Percentiles rank a stretch among this genome's conserved stretches.
phyloP scores from a whole-genome alignment of 2,329 filamentous ascomycete species.

The Drechslera avenae region DNA sequence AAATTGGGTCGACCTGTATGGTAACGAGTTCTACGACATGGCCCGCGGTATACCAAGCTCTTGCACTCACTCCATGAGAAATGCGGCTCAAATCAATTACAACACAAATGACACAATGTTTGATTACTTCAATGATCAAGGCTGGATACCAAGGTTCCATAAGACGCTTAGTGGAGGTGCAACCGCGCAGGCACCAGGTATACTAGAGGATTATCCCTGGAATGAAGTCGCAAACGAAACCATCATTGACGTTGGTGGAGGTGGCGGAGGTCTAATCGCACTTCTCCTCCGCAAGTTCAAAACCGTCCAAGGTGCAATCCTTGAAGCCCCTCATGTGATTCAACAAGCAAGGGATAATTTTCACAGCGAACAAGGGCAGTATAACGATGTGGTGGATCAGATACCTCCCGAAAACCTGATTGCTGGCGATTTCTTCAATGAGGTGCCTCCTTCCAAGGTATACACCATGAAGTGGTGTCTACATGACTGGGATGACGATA shows the following conservation, averaged over 20 bases:
- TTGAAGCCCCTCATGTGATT: conserved; percentile 47
- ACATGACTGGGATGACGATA: conserved; percentile 50
- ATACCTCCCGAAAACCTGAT: too few species aligned
- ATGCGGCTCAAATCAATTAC: conserved; percentile 49
- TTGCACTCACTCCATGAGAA: conserved; percentile 24
- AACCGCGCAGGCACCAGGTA: conserved; percentile 47
- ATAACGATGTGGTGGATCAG: conserved; percentile 28
- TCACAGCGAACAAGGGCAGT: conserved; percentile 25
- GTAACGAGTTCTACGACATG: conserved; percentile 54
- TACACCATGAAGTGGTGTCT: conserved; percentile 52
- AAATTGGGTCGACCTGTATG: conserved; percentile 53
- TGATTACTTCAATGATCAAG: conserved; percentile 44
- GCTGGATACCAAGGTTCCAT: conserved; percentile 46
- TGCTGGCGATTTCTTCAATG: conserved; percentile 46
- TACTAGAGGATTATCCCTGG: conserved; percentile 56
- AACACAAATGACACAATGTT: conserved; percentile 52
- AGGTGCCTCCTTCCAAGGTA: conserved; percentile 39
- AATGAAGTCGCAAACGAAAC: conserved; percentile 40
- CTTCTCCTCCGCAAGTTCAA: conserved; percentile 39
- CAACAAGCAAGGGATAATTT: conserved; percentile 37
- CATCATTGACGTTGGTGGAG: conserved; percentile 51
- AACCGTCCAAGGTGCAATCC: conserved; percentile 43
- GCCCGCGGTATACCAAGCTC: conserved; percentile 48
- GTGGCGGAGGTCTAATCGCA: conserved; percentile 48
- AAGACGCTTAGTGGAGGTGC: conserved; percentile 48